Base-by-base conservation (phyloP, 345 rosid species). In the Melaleuca quinquenervia region DNA sequence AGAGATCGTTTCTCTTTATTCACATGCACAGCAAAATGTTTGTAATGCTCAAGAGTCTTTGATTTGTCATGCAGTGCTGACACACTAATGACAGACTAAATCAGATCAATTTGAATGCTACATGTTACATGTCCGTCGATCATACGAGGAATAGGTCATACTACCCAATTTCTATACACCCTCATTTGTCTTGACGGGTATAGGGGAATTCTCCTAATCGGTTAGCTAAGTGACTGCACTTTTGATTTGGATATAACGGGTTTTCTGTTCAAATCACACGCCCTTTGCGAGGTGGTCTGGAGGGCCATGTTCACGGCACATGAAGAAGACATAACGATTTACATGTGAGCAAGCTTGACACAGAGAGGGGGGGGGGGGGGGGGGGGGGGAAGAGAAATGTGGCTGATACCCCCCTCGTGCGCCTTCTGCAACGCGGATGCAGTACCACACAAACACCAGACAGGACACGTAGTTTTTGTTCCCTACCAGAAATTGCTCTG, bases 401-500 rank as follows among this genome's bases (percentile, higher is more conserved):
- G 85, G 22, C 58, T 85, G 84, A 51, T 29, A 10, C 18, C 24
- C 45, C 45, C 87, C 84, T 85, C 84, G 87, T 85, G 87, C 84
- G 83, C 53, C 84, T 55, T 29, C 87, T 85, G 87, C 84, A 85
- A 36, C 53, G 51, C 27, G 15, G 52, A 74, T 62, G 53, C 86
- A 85, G 29, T 24, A 18, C 51, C 51, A 18, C 51, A 50, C 76
- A 15, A 60, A 85, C 27, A 85, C 82, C 86, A 82, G 84, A 82
- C 84, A 80, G 82, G 49, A 41, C 32, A 84, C 84, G 11, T 58
- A 41, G 70, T 41, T 86, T 82, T 86, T 82, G 75, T 55, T 53
- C 82, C 36, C 55, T 52, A 50, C 36, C n/a, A 50, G 78, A 29
- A 9, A 53, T 54, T 32, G 55, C 55, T 83, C 55, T 36, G n/a